Percentiles rank a stretch among this genome's conserved stretches.
Conservation (phyloP, 2,329 filamentous ascomycete genomes). For the Cladophialophora bantiana region DNA sequence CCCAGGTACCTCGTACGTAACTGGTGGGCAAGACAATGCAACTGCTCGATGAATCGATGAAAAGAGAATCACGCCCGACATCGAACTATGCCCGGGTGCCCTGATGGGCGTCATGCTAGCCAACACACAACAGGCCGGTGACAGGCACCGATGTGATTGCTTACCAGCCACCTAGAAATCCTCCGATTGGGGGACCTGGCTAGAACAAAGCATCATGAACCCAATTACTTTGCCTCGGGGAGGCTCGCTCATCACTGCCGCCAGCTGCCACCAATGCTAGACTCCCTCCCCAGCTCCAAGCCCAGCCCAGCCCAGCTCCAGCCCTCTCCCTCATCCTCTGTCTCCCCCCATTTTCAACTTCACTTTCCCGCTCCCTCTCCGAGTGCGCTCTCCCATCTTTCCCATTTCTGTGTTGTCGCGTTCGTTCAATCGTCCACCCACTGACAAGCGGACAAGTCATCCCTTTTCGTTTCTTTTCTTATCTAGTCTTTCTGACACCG, state of each 20-base stretch:
- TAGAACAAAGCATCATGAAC: background rate
- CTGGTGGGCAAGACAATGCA: background rate
- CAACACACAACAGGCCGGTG: background rate
- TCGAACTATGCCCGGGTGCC: background rate
- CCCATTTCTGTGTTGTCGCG: conserved; percentile 29
- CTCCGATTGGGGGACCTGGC: conserved; percentile 1
- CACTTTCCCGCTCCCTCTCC: conserved; percentile 15
- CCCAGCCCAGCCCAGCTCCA: background rate
- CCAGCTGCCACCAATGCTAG: background rate
- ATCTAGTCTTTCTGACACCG: conserved; percentile 4
- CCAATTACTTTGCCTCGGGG: background rate
- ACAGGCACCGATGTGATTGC: background rate
- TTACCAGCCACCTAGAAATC: conserved; percentile 10
- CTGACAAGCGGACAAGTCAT: conserved; percentile 25
- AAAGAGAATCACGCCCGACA: too few relatives aligned
- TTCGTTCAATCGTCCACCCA: conserved; percentile 17
- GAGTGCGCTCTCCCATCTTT: conserved; percentile 24
- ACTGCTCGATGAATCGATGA: too few relatives aligned
- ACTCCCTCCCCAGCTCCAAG: background rate
- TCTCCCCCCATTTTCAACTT: conserved; percentile 1
- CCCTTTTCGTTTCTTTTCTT: conserved; percentile 13
- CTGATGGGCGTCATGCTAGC: background rate
- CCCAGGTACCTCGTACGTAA: background rate
- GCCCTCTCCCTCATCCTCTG: background rate
- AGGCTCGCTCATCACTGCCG: background rate